Percentiles rank a stretch among this genome's conserved stretches.
Conservation (phyloP, 495 filamentous ascomycete species). For the Terfezia boudieri region DNA sequence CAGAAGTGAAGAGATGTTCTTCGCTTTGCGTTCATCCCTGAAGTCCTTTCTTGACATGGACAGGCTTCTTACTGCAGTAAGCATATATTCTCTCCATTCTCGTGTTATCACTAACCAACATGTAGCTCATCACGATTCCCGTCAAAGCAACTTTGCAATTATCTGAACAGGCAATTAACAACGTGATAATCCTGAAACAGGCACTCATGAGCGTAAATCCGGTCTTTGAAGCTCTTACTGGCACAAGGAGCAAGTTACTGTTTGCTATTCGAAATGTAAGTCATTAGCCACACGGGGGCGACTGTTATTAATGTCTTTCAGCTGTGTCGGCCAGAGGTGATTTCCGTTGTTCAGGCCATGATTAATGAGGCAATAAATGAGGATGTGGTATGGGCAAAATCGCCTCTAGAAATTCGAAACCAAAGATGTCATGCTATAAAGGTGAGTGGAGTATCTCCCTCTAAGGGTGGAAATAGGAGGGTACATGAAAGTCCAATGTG, state of each 20-base stretch:
- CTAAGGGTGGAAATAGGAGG: too few species aligned
- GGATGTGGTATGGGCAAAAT: conserved; percentile 53
- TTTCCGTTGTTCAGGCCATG: conserved; percentile 34
- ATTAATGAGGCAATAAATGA: conserved; percentile 59
- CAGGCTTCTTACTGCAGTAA: conserved; percentile 38
- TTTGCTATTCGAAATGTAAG: conserved; percentile 38
- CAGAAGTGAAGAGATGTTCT: conserved; percentile 71
- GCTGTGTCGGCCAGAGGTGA: conserved; percentile 40
- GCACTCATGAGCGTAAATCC: conserved; percentile 46
- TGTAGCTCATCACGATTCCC: conserved; percentile 43
- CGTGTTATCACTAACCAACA: not conserved
- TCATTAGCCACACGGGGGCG: not conserved
- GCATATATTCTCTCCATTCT: conserved; percentile 1
- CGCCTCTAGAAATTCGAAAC: conserved; percentile 68
- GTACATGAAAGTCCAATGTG: conserved; percentile 1
- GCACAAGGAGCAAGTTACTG: conserved; percentile 43
- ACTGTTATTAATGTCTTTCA: conserved; percentile 14
- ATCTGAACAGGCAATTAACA: conserved; percentile 60
- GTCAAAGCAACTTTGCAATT: conserved; percentile 40
- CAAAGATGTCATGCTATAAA: conserved; percentile 85
- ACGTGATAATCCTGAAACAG: conserved; percentile 68
- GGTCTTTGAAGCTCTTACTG: conserved; percentile 43
- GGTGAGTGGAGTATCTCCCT: conserved; percentile 22
- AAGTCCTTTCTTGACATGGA: conserved; percentile 54
- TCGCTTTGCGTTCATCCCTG: conserved; percentile 47